A percentile compares a stretch with the other conserved stretches of the same genome.
phyloP scores from a whole-genome alignment of 2,329 filamentous ascomycete species.

The Cercospora sp. region DNA sequence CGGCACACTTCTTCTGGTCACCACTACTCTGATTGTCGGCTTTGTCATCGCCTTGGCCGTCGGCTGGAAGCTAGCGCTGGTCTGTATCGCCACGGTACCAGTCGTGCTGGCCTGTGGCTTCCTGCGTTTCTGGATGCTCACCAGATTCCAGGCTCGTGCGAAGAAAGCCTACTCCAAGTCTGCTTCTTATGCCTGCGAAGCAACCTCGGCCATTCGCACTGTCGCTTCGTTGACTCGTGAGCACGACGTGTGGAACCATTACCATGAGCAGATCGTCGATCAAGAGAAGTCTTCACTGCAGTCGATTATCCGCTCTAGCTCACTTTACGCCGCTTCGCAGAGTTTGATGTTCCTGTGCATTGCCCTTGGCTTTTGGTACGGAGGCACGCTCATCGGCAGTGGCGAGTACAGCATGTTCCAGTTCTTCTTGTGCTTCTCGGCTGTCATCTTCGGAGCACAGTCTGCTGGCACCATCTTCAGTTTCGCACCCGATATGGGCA shows the following conservation, averaged over 20 bases:
- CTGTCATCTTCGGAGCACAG: constrained; percentile 88
- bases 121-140: constrained; percentile 81
- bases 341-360: constrained; percentile 80
- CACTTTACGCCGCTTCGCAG: constrained; percentile 81
- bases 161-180: constrained; percentile 78
- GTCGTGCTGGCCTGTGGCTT: constrained; percentile 79
- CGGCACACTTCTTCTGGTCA: constrained; percentile 78
- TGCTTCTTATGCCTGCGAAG: constrained; percentile 87
- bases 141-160: constrained; percentile 74
- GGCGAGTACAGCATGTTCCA: constrained; percentile 75
- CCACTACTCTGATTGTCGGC: constrained; percentile 75
- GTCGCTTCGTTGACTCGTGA: constrained; percentile 90
- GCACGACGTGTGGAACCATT: constrained; percentile 71
- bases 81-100: constrained; percentile 77
- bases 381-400: constrained; percentile 71
- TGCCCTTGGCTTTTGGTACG: constrained; percentile 91
- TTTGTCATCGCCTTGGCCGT: constrained; percentile 70
- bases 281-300: constrained; percentile 69
- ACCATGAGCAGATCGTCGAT: constrained; percentile 63
- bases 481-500: constrained; percentile 89
- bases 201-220: constrained; percentile 89
- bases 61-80: constrained; percentile 84
- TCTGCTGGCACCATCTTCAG: constrained; percentile 87
- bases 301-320: constrained; percentile 73
- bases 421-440: constrained; percentile 88